A percentile compares a stretch with the other conserved stretches of the same genome.
These are phyloP conservation scores for Alternaria arbusti DNA, from an alignment of 2,329 filamentous ascomycete species.

Conservation along the genomic window DNA sequence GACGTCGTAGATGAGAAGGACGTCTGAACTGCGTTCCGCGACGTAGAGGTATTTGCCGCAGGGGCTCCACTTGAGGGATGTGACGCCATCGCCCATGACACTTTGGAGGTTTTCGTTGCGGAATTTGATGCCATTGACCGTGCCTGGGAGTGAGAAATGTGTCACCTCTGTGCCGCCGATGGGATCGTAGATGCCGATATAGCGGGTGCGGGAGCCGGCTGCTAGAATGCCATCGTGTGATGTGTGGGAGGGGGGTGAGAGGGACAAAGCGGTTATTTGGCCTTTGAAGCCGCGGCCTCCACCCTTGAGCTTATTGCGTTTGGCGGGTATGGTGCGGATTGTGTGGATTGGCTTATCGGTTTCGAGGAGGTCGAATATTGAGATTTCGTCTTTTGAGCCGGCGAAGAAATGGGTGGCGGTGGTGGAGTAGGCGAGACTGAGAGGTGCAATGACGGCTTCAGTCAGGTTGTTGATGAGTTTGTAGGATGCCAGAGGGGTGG, in stretches of 20 bases:
- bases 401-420: conserved; percentile 62
- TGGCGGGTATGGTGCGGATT: conserved; percentile 55
- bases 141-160: conserved; percentile 55
- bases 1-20: conserved; percentile 65
- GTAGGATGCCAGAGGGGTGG: conserved; percentile 56
- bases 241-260: conserved; percentile 33
- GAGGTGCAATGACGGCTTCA: conserved; percentile 62
- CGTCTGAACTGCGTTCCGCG: conserved; percentile 63
- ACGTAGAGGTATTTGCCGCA: conserved; percentile 65
- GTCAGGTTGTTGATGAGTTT: conserved; percentile 61
- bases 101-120: conserved; percentile 4
- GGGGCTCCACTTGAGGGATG: conserved; percentile 63
- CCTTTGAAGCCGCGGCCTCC: conserved; percentile 62
- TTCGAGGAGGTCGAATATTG: conserved; percentile 62
- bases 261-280: conserved; percentile 59
- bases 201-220: conserved; percentile 63
- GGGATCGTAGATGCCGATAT: conserved; percentile 63
- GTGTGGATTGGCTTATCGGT: conserved; percentile 53
- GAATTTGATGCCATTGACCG: conserved; percentile 10
- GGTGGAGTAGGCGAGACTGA: conserved; percentile 61
- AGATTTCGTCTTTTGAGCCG: conserved; percentile 61
- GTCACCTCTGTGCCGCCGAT: conserved; percentile 58
- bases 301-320: conserved; percentile 51
- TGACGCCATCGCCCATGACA: conserved; percentile 59
- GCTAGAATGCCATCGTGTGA: conserved; percentile 58